Conservation (phyloP, 768 basidiomycete species). For the Amanita brunnescens region DNA sequence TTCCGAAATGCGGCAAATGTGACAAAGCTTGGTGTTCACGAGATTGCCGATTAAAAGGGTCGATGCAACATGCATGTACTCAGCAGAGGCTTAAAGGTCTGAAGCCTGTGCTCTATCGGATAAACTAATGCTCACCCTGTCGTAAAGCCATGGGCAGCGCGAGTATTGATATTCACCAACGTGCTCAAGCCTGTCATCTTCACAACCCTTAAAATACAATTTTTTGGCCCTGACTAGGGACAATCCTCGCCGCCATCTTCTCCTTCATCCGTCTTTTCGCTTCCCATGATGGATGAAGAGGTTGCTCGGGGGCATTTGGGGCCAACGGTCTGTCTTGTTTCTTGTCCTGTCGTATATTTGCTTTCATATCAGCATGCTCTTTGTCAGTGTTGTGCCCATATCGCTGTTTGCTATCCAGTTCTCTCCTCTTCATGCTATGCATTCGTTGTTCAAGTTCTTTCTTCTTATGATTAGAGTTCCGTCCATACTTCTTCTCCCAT, state of each 20-base stretch:
- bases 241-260: slow-evolving; percentile 50
- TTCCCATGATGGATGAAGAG: slow-evolving; percentile 93
- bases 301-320: slow-evolving; percentile 21
- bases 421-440: background rate
- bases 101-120: background rate
- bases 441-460: slow-evolving; percentile 31
- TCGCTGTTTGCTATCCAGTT: slow-evolving; percentile 2
- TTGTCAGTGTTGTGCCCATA: background rate
- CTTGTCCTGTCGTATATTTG: background rate
- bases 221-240: slow-evolving; percentile 76
- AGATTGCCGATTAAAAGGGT: slow-evolving; percentile 44
- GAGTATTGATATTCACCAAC: background rate
- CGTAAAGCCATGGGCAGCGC: slow-evolving; percentile 1
- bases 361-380: background rate
- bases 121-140: background rate
- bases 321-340: background rate
- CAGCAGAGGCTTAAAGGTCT: background rate
- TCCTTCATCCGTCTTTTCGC: slow-evolving; percentile 80
- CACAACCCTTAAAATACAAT: slow-evolving; percentile 48
- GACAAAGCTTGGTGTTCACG: slow-evolving; percentile 57
- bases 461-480: slow-evolving; percentile 85
- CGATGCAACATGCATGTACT: slow-evolving; percentile 42
- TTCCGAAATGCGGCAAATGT: slow-evolving; percentile 55
- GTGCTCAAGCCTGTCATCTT: slow-evolving; percentile 9
- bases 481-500: slow-evolving; percentile 97